These are phyloP conservation scores for Spathaspora sp. DNA, from an alignment of 1,139 yeast genomes.

Conservation along the genomic window DNA sequence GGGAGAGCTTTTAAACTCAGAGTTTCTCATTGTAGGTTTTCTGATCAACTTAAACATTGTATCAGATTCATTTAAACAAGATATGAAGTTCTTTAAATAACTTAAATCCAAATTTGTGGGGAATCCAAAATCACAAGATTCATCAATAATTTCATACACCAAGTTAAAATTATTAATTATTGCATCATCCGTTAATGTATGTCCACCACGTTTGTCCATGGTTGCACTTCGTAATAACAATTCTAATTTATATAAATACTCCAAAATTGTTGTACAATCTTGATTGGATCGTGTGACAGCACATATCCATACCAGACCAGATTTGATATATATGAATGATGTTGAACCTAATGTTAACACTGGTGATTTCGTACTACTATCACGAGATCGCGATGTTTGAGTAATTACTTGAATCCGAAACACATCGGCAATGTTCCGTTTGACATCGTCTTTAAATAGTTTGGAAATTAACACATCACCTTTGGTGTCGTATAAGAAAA, in stretches of 20 bases:
- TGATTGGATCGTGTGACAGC: conserved; percentile 87
- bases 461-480: conserved; percentile 88
- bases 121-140: conserved; percentile 77
- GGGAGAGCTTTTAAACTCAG: neutral
- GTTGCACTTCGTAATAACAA: conserved; percentile 31
- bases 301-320: conserved; percentile 73
- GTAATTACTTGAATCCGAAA: conserved; percentile 88
- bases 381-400: conserved; percentile 10
- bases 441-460: conserved; percentile 67
- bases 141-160: conserved; percentile 77
- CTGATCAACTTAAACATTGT: conserved; percentile 24
- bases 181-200: conserved; percentile 26
- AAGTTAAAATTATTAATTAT: conserved; percentile 56
- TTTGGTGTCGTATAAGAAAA: conserved; percentile 71
- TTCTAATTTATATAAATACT: conserved; percentile 67
- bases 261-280: conserved; percentile 79
- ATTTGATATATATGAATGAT: conserved; percentile 77
- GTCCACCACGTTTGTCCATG: conserved; percentile 5
- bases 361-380: conserved; percentile 62
- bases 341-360: conserved; percentile 90
- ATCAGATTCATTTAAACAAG: conserved; percentile 16
- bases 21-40: conserved; percentile 12
- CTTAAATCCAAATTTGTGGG: conserved; percentile 68
- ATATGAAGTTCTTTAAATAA: conserved; percentile 28
- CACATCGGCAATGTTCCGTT: conserved; percentile 74